Evolutionary conservation across 495 filamentous ascomycete species (phyloP), one percentile per base, ranked within the genome.

Genomic region (Xanthoparmelia taractica): DNA sequence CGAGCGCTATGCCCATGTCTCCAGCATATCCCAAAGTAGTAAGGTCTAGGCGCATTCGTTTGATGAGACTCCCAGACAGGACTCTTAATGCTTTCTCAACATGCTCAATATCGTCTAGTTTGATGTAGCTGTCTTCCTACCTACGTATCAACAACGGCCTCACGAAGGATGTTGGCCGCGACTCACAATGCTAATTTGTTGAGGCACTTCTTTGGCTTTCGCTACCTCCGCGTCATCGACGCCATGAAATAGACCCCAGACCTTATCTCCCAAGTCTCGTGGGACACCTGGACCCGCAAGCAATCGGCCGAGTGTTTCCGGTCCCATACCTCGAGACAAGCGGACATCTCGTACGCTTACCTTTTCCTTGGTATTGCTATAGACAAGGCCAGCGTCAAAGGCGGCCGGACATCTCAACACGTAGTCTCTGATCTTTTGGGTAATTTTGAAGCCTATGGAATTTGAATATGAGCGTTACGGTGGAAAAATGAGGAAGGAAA

Each of bases 221-320:
- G 82, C 79, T 23, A 97, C 91, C 48, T 88, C 85, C 11, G 81
- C 76, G 60, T 76, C 73, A 62, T 82, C 80, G 57, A 79, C 75
- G 40, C 78, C 75, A 85, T 96, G 87, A 80, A 98, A 80, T 81
- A 97, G 77, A 76, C 84, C 69, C 84, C 94, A 82, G 78, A 96
- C 75, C 64, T 84, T 86, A 45, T 68, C 66, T 0, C 88, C 89
- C 48, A 93, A 82, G 20, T 85, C 88, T 62, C 83, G 82, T 36
- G 86, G 82, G 0, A 83, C 75, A 15, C 90, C 89, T 0, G 85
- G 84, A 1, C 85, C 87, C 8, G 83, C 80, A 10, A 96, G 79
- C 25, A 93, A 76, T 36, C 78, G 78, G 27, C 88, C 83, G 10
- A 92, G 78, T 18, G 77, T 65, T 17, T 81, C 73, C 0, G 86